Base-by-base conservation (phyloP, 495 filamentous ascomycete genomes). In the Pseudoneurospora amorphoporcata region DNA sequence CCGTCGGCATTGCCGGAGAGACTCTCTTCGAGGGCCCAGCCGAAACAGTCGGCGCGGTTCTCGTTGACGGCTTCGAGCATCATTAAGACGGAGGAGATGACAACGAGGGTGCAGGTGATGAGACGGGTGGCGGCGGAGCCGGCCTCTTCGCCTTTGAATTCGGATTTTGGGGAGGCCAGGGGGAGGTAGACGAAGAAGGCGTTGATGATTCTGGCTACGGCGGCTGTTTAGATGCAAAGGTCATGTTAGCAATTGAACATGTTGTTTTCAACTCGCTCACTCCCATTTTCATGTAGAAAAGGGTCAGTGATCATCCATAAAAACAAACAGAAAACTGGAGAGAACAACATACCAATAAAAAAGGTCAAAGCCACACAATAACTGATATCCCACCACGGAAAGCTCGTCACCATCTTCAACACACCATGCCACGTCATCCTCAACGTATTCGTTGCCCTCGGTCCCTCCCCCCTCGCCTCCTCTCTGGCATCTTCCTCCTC, bases 31-130 rank as follows among this genome's bases (percentile, higher is more conserved):
- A 91, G 45, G 0, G 91, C 91, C 90, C 89, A 92, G 17, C 91
- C 91, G 79, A 92, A 92, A 77, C 90, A 93, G 14, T 87, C 88
- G 0, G 86, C 35, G 69, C 86, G 80, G 71, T 90, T 89, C 71
- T 89, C 89, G 78, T 92, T 92, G 5, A 92, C 82, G 10, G 90
- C 90, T 76, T 94, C 91, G 4, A 91, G 77, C 75, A 92, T 83
- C 16, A 92, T 79, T 32, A 93, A 76, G 0, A 92, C 78, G 72
- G 86, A 88, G 0, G 90, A 90, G 19, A 92, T 71, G 75, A 91
- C 89, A 77, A 93, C 92, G 4, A 92, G 80, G 0, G 89, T 91
- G 1, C 88, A 88, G n/a, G 91, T 91, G 37, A 92, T 84, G 73
- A 92, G 90, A 5, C 87, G 90, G 0, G 87, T 89, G 9, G 91